A percentile compares a stretch with the other conserved stretches of the same genome.
Evolutionary conservation across 768 basidiomycete genomes (phyloP).

Genomic region (Pulveroboletus sp.): DNA sequence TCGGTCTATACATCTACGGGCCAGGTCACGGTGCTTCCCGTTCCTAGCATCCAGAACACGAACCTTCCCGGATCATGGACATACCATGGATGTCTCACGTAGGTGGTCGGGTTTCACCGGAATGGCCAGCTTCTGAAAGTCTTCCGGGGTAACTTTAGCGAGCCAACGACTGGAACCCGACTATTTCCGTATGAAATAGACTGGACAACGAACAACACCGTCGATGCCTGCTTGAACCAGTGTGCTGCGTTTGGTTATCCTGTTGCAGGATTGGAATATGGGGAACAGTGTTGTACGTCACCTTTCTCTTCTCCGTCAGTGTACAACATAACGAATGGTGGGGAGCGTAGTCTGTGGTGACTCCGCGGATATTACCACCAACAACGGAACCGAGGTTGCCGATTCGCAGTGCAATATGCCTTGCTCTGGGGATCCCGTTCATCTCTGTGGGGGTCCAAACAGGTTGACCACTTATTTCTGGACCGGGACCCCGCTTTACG

Average conservation of each 20-base stretch:
- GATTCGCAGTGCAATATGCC: conserved; percentile 43
- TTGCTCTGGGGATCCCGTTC: conserved; percentile 67
- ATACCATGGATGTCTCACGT: conserved; percentile 69
- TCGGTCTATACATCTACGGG: conserved; percentile 60
- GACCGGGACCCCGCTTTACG: conserved; percentile 45
- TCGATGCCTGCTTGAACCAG: conserved; percentile 58
- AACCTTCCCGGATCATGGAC: conserved; percentile 59
- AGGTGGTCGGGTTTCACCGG: conserved; percentile 17
- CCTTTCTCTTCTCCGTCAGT: not conserved
- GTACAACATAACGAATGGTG: not conserved
- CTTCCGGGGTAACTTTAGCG: conserved; percentile 39
- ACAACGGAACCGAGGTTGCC: conserved; percentile 30
- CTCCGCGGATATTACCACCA: conserved; percentile 43
- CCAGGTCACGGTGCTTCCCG: conserved; percentile 50
- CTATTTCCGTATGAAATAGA: conserved; percentile 61
- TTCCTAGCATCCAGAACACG: conserved; percentile 53
- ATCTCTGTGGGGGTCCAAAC: conserved; percentile 60
- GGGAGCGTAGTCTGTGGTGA: conserved; percentile 63
- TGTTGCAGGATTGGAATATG: conserved; percentile 66
- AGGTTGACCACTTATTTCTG: conserved; percentile 54
- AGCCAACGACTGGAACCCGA: conserved; percentile 38
- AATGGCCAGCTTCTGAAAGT: not conserved
- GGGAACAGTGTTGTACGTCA: conserved; percentile 67
- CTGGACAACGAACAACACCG: conserved; percentile 59
- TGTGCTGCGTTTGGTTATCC: conserved; percentile 71